phyloP scores from a whole-genome alignment of 495 filamentous ascomycete genomes.

The Penicillium malachiteum region DNA sequence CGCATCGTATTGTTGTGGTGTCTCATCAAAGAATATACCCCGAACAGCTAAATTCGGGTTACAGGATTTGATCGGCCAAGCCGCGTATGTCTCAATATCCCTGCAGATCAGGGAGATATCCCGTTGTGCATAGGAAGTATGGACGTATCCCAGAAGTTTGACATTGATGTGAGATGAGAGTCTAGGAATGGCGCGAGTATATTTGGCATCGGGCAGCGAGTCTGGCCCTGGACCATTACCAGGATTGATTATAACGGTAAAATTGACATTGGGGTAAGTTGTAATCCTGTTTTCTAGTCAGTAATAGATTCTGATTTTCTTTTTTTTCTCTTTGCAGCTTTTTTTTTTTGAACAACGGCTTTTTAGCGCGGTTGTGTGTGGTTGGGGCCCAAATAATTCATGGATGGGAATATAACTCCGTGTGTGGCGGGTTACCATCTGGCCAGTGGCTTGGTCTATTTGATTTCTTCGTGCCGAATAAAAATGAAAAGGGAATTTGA shows the following conservation, averaged over 20 bases:
- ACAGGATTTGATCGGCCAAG: conserved; percentile 41
- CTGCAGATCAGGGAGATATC: conserved; percentile 35
- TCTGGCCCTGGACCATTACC: conserved; percentile 50
- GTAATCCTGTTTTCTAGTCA: conserved; percentile 32
- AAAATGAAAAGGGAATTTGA: no score
- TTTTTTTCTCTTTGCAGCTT: conserved; percentile 1
- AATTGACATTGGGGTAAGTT: conserved; percentile 45
- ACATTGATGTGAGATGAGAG: conserved; percentile 49
- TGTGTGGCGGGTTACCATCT: conserved; percentile 16
- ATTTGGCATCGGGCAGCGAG: conserved; percentile 49
- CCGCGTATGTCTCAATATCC: conserved; percentile 50
- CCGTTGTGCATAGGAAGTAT: conserved; percentile 48
- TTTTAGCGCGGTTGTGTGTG: conserved; percentile 7
- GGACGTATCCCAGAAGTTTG: conserved; percentile 54
- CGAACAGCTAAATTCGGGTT: conserved; percentile 38
- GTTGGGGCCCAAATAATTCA: conserved; percentile 5
- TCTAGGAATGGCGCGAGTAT: conserved; percentile 46
- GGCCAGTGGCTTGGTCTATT: conserved; percentile 20
- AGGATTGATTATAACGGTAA: conserved; percentile 57
- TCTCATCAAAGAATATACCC: conserved; percentile 52
- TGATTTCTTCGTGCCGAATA: background rate
- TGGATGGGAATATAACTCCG: background rate
- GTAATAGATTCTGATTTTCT: background rate
- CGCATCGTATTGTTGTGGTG: conserved; percentile 41
- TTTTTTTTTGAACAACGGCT: conserved; percentile 13